Evolutionary conservation across 2,329 filamentous ascomycete genomes (phyloP), one percentile per base, ranked within the genome.

Genomic region (Sclerotinia sclerotiorum): DNA sequence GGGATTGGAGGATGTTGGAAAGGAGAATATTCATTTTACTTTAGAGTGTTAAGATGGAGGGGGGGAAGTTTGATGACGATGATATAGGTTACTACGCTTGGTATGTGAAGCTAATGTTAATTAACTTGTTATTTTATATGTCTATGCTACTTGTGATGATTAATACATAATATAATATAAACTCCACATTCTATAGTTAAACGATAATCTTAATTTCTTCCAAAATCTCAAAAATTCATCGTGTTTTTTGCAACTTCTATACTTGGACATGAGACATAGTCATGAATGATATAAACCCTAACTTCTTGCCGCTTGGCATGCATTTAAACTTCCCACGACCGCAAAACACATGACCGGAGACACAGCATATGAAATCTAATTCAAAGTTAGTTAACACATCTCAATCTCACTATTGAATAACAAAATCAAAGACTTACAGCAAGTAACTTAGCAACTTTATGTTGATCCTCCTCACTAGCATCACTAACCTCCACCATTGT

Each of bases 401-500:
- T 19, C 17, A 32, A 8, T 3, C 7, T 35, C 5, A 35, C 15
- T 19, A 13, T 39, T 1, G n/a, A 8, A 8, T n/a, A 35, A 2
- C 32, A 39, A 39, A n/a, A 2, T 13, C 46, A 24, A 57, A 13
- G 1, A 42, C 51, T 72, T 52, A 81, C 81, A 5, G 79, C 80
- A 21, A 84, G 73, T 6, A 84, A 72, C 71, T 81, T 82, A 1
- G 80, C 77, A 69, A 83, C 82, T 64, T 77, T 77, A n/a, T 79
- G 76, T 72, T 82, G 80, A 13, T 80, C 79, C 27, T 79, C 77
- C 42, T 79, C 77, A 2, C 76, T 76, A 1, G 77, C 79, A 49
- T 79, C 77, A 70, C 79, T 81, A 2, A 83, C 79, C 62, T 84
- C 80, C 5, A 82, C 78, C 69, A 84, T 76, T 0, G 81, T 80